A percentile compares a stretch with the other conserved stretches of the same genome.
Conservation (phyloP, 2,329 filamentous ascomycete species). For the Nemania sp. region DNA sequence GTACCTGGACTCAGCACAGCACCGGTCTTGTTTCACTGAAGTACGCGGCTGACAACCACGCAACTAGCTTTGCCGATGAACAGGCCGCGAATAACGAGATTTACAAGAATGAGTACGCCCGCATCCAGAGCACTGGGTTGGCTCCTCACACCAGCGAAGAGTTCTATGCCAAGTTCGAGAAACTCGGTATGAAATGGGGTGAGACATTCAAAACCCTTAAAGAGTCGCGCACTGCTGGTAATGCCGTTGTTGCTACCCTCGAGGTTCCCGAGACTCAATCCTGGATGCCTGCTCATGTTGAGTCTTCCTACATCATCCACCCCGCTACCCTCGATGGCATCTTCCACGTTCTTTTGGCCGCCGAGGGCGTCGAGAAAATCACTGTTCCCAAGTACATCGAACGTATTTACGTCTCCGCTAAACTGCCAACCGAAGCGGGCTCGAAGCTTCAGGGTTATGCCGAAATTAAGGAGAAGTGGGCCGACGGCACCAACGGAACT, state of each 20-base stretch:
- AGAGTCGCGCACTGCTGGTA: slow-evolving; percentile 41
- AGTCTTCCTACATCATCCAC: slow-evolving; percentile 46
- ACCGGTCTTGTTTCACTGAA: slow-evolving; percentile 47
- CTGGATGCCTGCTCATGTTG: slow-evolving; percentile 45
- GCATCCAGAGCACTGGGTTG: slow-evolving; percentile 37
- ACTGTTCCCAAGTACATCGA: slow-evolving; percentile 48
- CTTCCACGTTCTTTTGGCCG: slow-evolving; percentile 47
- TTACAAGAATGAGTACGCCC: slow-evolving; percentile 45
- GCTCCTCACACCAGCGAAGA: slow-evolving; percentile 41
- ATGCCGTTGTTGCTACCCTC: slow-evolving; percentile 42
- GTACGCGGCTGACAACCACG: slow-evolving; percentile 44
- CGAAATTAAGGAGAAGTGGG: slow-evolving; percentile 48
- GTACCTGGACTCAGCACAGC: slow-evolving; percentile 48
- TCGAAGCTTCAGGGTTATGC: slow-evolving; percentile 45
- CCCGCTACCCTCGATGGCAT: slow-evolving; percentile 46
- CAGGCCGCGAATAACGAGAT: slow-evolving; percentile 41
- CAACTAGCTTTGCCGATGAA: slow-evolving; percentile 43
- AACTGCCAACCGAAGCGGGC: slow-evolving; percentile 44
- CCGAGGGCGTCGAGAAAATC: slow-evolving; percentile 46
- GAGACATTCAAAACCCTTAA: slow-evolving; percentile 44
- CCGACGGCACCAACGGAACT: slow-evolving; percentile 48
- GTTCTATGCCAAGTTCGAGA: slow-evolving; percentile 48
- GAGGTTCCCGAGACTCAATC: slow-evolving; percentile 46
- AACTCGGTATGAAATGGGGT: slow-evolving; percentile 48
- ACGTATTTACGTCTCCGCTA: slow-evolving; percentile 46